These are phyloP conservation scores for Micractinium sp. DNA, from an alignment of 139 green algal genomes.

Conservation along the genomic window DNA sequence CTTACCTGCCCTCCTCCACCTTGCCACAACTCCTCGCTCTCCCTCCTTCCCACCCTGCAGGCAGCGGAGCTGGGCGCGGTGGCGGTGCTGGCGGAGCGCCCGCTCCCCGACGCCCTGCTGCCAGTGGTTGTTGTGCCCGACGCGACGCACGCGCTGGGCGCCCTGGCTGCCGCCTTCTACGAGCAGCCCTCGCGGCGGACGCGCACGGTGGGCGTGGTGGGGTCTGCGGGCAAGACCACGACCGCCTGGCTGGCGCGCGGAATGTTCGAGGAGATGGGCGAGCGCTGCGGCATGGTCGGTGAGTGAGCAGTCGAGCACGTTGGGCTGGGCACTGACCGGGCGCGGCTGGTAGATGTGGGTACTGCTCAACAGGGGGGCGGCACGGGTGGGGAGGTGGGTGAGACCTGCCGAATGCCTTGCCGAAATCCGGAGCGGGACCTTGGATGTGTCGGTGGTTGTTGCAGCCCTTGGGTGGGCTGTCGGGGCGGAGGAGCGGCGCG, in stretches of 20 bases:
- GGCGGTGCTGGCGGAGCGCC: constrained; percentile 33
- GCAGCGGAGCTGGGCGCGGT: constrained; percentile 27
- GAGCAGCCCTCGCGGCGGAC: constrained; percentile 56
- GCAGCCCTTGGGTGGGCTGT: no score
- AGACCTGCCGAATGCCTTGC: not conserved
- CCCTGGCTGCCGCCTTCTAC: constrained; percentile 51
- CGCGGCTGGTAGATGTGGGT: not conserved
- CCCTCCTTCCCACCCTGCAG: not conserved
- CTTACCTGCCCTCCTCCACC: not conserved
- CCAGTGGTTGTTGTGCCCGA: constrained; percentile 53
- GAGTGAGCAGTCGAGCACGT: not conserved
- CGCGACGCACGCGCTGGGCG: constrained; percentile 18
- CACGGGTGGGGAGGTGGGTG: not conserved
- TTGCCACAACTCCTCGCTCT: not conserved
- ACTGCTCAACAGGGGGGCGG: no score
- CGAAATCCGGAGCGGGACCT: no score
- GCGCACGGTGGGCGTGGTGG: constrained; percentile 78
- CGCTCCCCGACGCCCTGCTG: constrained; percentile 23
- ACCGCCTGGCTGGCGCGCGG: constrained; percentile 87
- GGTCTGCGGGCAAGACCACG: constrained; percentile 95
- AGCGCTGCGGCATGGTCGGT: constrained; percentile 50
- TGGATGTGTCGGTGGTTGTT: no score
- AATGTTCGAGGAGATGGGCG: constrained; percentile 81
- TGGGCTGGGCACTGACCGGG: no score
- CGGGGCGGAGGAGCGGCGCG: no score